A percentile compares a stretch with the other conserved stretches of the same genome.
phyloP scores from a whole-genome alignment of 2,329 filamentous ascomycete genomes.

The Colletotrichum coccodes region DNA sequence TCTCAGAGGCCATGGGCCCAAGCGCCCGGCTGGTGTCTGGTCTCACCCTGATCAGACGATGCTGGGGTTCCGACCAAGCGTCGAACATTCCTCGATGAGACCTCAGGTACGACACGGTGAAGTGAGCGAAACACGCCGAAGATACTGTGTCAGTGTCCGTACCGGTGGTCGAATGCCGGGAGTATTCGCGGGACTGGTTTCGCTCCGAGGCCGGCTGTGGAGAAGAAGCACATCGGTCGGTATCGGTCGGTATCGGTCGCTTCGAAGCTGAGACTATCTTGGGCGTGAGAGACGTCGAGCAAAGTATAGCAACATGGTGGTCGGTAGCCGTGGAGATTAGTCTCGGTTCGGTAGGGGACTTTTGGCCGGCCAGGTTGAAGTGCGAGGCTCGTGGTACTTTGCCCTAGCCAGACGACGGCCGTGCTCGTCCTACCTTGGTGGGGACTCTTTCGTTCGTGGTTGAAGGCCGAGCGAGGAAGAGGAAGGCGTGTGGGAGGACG shows the following conservation, averaged over 20 bases:
- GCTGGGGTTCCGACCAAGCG: conserved; percentile 1
- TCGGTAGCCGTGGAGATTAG: not conserved
- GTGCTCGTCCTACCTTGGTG: not conserved
- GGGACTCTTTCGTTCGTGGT: not conserved
- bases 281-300: not conserved
- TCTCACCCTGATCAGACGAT: conserved; percentile 20
- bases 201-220: too few species aligned
- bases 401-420: not conserved
- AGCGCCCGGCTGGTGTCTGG: conserved; percentile 12
- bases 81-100: conserved; percentile 4
- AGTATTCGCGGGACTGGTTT: not conserved
- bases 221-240: not conserved
- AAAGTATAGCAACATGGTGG: not conserved
- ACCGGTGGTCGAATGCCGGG: not conserved
- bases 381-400: not conserved
- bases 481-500: not conserved
- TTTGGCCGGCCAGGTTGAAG: not conserved
- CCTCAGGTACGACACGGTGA: conserved; percentile 6
- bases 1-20: conserved; percentile 22
- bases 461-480: not conserved
- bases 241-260: not conserved
- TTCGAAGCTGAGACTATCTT: not conserved
- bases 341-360: not conserved
- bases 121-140: not conserved
- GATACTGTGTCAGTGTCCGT: not conserved